Conservation (phyloP, 768 basidiomycete genomes). For the Mycena polygramma region DNA sequence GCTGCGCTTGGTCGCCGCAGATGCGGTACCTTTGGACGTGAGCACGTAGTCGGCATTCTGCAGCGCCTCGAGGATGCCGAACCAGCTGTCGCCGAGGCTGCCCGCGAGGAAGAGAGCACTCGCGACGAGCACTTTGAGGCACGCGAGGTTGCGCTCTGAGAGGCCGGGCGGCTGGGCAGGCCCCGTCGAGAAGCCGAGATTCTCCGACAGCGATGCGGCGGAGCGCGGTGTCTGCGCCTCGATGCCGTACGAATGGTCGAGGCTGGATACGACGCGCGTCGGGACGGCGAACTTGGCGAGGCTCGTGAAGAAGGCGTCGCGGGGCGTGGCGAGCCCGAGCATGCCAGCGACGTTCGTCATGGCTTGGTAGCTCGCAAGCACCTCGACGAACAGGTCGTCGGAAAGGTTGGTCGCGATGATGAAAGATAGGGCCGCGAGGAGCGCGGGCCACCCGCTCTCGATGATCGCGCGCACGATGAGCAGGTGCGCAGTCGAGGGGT, state of each 20-base stretch:
- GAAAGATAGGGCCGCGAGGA: slow-evolving; percentile 91
- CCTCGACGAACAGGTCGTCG: slow-evolving; percentile 91
- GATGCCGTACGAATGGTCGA: slow-evolving; percentile 68
- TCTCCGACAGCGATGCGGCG: slow-evolving; percentile 72
- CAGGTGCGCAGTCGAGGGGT: slow-evolving; percentile 70
- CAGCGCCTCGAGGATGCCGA: slow-evolving; percentile 87
- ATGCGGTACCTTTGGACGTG: slow-evolving; percentile 64
- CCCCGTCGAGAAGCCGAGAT: slow-evolving; percentile 68
- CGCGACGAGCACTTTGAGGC: slow-evolving; percentile 84
- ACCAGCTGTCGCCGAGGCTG: slow-evolving; percentile 93
- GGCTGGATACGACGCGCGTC: slow-evolving; percentile 84
- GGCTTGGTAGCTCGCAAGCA: slow-evolving; percentile 84
- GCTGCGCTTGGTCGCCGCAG: slow-evolving; percentile 51
- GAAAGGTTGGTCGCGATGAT: slow-evolving; percentile 92
- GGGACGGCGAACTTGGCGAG: slow-evolving; percentile 96
- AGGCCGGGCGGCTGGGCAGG: slow-evolving; percentile 76
- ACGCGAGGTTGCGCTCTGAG: slow-evolving; percentile 91
- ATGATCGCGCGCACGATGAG: slow-evolving; percentile 81
- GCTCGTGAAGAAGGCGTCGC: slow-evolving; percentile 93
- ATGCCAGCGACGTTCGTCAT: slow-evolving; percentile 92
- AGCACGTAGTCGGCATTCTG: slow-evolving; percentile 97
- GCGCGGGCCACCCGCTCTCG: slow-evolving; percentile 90
- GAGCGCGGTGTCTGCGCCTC: slow-evolving; percentile 74
- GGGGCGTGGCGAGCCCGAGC: slow-evolving; percentile 86
- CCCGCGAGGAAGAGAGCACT: slow-evolving; percentile 87